Evolutionary conservation across 1,284 basidiomycete species (phyloP).

Genomic region (Mycena citricolor): DNA sequence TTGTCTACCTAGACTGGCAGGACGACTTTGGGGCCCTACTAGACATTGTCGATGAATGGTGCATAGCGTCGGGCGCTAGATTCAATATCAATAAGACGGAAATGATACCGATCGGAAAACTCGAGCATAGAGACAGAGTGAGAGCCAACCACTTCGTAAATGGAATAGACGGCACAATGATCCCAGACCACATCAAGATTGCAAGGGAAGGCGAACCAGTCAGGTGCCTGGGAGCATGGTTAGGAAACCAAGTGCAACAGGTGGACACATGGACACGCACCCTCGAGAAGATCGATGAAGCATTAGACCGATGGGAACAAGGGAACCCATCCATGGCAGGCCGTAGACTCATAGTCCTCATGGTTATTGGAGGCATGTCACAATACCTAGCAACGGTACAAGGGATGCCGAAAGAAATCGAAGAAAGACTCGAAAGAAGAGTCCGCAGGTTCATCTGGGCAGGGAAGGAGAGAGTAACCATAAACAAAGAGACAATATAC

Average conservation of each 20-base stretch:
- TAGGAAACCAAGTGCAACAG: slow-evolving; percentile 14
- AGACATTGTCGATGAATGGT: too few species aligned
- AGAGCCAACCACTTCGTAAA: not conserved
- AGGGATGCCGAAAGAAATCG: slow-evolving; percentile 25
- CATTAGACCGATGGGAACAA: slow-evolving; percentile 8
- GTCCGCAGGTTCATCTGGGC: slow-evolving; percentile 12
- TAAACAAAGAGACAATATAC: slow-evolving; percentile 9
- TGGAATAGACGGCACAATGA: too few species aligned
- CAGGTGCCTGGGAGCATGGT: slow-evolving; percentile 18
- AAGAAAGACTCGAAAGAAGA: slow-evolving; percentile 8
- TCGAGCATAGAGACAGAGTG: slow-evolving; percentile 11
- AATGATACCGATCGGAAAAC: slow-evolving; percentile 21
- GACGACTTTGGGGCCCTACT: slow-evolving; percentile 19
- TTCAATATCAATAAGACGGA: slow-evolving; percentile 27
- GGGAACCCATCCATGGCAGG: slow-evolving; percentile 14
- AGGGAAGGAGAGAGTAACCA: not conserved
- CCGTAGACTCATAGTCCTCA: slow-evolving; percentile 4
- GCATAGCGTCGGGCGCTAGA: slow-evolving; percentile 26
- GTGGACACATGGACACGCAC: slow-evolving; percentile 8
- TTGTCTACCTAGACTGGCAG: slow-evolving; percentile 10
- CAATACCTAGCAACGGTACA: slow-evolving; percentile 22
- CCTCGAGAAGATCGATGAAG: slow-evolving; percentile 15
- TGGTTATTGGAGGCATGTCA: slow-evolving; percentile 13
- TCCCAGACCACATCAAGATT: slow-evolving; percentile 12
- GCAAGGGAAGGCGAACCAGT: slow-evolving; percentile 13